phyloP scores from a whole-genome alignment of 1,284 basidiomycete genomes.

The Sanghuangporus weigelae region DNA sequence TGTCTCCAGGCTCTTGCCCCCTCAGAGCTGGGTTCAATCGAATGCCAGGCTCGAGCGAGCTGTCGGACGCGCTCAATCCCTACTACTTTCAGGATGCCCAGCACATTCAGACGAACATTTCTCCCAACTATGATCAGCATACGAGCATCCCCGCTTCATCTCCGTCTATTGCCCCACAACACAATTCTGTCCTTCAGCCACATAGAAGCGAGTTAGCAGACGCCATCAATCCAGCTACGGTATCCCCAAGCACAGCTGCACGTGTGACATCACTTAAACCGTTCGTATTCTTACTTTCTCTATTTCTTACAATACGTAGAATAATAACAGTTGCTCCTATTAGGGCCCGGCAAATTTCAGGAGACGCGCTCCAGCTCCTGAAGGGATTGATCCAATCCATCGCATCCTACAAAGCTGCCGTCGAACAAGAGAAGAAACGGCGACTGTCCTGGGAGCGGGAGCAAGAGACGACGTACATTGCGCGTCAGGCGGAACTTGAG shows the following conservation, averaged over 20 bases:
- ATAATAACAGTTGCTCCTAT: background rate
- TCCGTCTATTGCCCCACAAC: background rate
- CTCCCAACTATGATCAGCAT: conserved; percentile 27
- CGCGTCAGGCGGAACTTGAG: conserved; percentile 55
- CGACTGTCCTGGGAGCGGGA: conserved; percentile 62
- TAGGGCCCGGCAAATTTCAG: conserved; percentile 8
- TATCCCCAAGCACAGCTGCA: conserved; percentile 34
- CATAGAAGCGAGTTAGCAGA: conserved; percentile 57
- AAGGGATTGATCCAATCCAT: conserved; percentile 54
- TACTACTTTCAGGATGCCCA: conserved; percentile 33
- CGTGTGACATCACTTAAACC: conserved; percentile 25
- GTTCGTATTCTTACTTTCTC: conserved; percentile 4
- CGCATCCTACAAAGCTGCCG: conserved; percentile 46
- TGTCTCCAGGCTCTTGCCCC: background rate
- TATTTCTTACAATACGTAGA: background rate
- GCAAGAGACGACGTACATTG: conserved; percentile 52
- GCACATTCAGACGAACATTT: conserved; percentile 23
- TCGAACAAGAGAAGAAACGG: conserved; percentile 52
- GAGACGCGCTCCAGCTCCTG: conserved; percentile 40
- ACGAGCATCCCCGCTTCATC: conserved; percentile 20
- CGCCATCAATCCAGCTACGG: conserved; percentile 38
- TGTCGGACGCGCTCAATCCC: conserved; percentile 72
- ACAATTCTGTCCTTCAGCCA: conserved; percentile 22
- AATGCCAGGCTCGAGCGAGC: conserved; percentile 55
- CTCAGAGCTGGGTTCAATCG: background rate